These are phyloP conservation scores for Neodidymelliopsis sp. DNA, from an alignment of 2,329 filamentous ascomycete genomes.

Conservation along the genomic window DNA sequence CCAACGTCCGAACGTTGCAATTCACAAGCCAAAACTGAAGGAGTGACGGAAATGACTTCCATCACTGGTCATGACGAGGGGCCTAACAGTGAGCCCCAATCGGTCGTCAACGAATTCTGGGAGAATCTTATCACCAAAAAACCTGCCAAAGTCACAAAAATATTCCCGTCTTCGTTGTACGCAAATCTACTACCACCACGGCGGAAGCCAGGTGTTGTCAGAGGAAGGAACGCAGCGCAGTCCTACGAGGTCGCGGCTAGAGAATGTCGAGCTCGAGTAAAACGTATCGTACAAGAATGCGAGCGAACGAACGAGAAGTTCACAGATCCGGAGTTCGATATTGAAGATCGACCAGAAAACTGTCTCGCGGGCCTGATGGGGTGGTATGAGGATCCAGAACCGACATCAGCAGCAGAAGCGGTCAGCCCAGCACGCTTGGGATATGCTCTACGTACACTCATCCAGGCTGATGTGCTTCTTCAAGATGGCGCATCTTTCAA, in stretches of 20 bases:
- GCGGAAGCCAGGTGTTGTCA: constrained; percentile 57
- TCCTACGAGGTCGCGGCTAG: constrained; percentile 76
- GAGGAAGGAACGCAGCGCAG: constrained; percentile 67
- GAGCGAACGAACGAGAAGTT: constrained; percentile 83
- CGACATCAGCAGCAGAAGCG: constrained; percentile 58
- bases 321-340: constrained; percentile 80
- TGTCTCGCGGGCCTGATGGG: constrained; percentile 41
- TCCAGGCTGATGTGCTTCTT: constrained; percentile 30
- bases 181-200: constrained; percentile 53
- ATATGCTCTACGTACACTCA: constrained; percentile 36
- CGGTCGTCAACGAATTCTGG: constrained; percentile 76
- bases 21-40: no score
- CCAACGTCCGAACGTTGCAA: no score
- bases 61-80: no score
- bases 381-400: constrained; percentile 51
- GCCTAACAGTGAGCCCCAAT: constrained; percentile 61
- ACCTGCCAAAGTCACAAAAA: constrained; percentile 74
- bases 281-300: constrained; percentile 67
- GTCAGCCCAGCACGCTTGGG: constrained; percentile 26
- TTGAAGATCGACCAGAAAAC: constrained; percentile 71
- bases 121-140: constrained; percentile 69
- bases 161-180: constrained; percentile 72
- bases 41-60: no score
- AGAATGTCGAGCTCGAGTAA: constrained; percentile 69
- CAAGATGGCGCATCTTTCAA: constrained; percentile 28